Evolutionary conservation across 441 rosid genomes (phyloP).

Genomic region (Pelargonium australe): DNA sequence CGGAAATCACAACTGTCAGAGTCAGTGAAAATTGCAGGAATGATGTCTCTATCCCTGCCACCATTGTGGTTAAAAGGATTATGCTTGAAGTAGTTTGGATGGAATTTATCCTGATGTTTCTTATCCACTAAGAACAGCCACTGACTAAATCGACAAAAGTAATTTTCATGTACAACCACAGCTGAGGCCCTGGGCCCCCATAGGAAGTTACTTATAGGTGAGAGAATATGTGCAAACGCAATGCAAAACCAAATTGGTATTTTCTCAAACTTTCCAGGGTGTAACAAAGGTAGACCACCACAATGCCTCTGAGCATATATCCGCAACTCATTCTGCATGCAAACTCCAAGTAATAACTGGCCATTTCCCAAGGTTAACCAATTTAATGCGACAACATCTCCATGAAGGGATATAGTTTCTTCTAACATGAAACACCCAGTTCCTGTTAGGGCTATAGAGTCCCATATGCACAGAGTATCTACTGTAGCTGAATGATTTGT

Average conservation of each 20-base stretch:
- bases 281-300: slow-evolving; percentile 34
- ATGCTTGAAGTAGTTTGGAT: slow-evolving; percentile 22
- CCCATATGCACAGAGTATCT: slow-evolving; percentile 60
- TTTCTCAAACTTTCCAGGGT: slow-evolving; percentile 34
- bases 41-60: slow-evolving; percentile 25
- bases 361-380: slow-evolving; percentile 71
- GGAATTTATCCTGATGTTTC: slow-evolving; percentile 25
- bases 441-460: slow-evolving; percentile 45
- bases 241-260: slow-evolving; percentile 62
- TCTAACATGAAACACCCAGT: slow-evolving; percentile 68
- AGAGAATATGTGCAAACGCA: slow-evolving; percentile 45
- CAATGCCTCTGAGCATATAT: slow-evolving; percentile 58
- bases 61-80: slow-evolving; percentile 24
- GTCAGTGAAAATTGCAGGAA: slow-evolving; percentile 37
- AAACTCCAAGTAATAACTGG: slow-evolving; percentile 68
- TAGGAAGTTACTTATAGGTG: slow-evolving; percentile 51
- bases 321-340: slow-evolving; percentile 61
- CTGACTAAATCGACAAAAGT: slow-evolving; percentile 54
- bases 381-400: slow-evolving; percentile 47
- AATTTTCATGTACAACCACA: slow-evolving; percentile 54
- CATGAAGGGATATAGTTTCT: slow-evolving; percentile 47
- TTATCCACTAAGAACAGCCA: slow-evolving; percentile 46
- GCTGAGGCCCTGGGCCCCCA: slow-evolving; percentile 64
- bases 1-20: slow-evolving; percentile 24
- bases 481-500: slow-evolving; percentile 30